Base-by-base conservation (phyloP, 371 early-diverging fungal genomes). In the Lichtheimia hyalospora region DNA sequence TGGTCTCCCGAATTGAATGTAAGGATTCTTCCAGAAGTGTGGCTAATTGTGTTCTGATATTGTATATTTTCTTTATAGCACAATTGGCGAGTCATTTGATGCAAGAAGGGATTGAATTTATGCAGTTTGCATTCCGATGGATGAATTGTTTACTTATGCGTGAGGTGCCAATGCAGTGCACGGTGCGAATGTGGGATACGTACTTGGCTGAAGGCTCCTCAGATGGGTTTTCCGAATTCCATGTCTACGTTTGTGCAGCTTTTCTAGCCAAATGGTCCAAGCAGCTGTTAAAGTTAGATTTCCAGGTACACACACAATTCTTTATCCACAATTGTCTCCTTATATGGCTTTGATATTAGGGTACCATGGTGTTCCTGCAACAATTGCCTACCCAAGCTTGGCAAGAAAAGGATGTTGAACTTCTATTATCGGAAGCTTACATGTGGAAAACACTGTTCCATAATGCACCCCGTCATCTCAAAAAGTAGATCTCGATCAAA, bases 61-160 rank as follows among this genome's bases (percentile, higher is more conserved):
- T 34, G 34, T 21, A 46, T n/a, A 46, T 46, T 16, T 13, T 10
- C 18, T 21, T 46, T 46, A 43, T 21, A 46, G 94, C 84, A 20
- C 91, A 86, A 42, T 71, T 95, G 51, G 86, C 89, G 20, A 68
- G 72, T 16, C 99, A 98, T 72, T 81, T 99, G 27, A 86, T 89
- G 52, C 72, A 82, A 2, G 90, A 97, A 76, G 91, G 90, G 14
- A 85, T 99, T 21, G 96, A 98, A 62, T 96, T 97, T 69, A 93
- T 99, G 52, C 98, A 98, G 70, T 97, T 99, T 84, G 93, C 97
- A n/a, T 99, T 99, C 70, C 85, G 99, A 49, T 99, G 99, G 99
- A 96, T 99, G 91, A 99, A 98, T 71, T 99, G 99, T 69, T 70
- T 99, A 53, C 77, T 99, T 69, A 93, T 98, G 93, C 86, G 99